A percentile compares a stretch with the other conserved stretches of the same genome.
Evolutionary conservation across 139 green algal species (phyloP).

Genomic region (Ostreobium quekettii): DNA sequence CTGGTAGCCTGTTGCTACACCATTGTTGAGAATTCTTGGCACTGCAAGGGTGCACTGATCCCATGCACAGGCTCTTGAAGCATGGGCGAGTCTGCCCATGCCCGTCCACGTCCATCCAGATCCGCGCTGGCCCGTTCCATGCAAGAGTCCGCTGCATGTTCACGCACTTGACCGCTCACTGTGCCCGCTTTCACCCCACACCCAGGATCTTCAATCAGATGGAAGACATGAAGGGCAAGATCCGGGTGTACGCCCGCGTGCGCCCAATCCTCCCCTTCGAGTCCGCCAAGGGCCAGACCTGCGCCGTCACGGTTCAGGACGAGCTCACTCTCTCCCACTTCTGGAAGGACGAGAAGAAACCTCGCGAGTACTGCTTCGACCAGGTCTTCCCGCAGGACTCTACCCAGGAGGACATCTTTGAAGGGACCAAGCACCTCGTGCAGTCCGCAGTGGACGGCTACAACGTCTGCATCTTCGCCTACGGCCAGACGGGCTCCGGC

Average conservation of each 20-base stretch:
- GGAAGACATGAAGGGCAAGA: slow-evolving; percentile 97
- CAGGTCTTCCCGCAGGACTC: slow-evolving; percentile 27
- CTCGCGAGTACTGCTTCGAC: slow-evolving; percentile 87
- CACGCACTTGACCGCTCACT: not conserved
- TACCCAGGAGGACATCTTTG: slow-evolving; percentile 67
- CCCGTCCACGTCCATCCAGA: too few species aligned
- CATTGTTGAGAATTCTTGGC: too few species aligned
- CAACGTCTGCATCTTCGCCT: slow-evolving; percentile 85
- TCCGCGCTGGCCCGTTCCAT: too few species aligned
- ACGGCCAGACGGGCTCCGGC: slow-evolving; percentile 62
- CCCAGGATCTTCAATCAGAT: slow-evolving; percentile 37
- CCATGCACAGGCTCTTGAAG: too few species aligned
- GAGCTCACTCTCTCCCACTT: slow-evolving; percentile 79
- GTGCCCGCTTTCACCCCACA: not conserved
- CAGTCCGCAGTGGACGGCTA: slow-evolving; percentile 85
- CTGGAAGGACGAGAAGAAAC: slow-evolving; percentile 89
- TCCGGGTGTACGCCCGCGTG: slow-evolving; percentile 87
- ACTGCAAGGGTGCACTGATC: too few species aligned
- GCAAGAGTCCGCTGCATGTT: too few species aligned
- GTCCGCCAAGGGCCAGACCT: slow-evolving; percentile 39
- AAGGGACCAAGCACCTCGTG: slow-evolving; percentile 93
- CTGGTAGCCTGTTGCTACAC: too few species aligned
- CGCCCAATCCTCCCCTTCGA: slow-evolving; percentile 85
- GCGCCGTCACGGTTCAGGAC: slow-evolving; percentile 54
- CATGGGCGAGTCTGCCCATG: too few species aligned